Conservation (phyloP, 768 basidiomycete species). For the Tricholoma sp. region DNA sequence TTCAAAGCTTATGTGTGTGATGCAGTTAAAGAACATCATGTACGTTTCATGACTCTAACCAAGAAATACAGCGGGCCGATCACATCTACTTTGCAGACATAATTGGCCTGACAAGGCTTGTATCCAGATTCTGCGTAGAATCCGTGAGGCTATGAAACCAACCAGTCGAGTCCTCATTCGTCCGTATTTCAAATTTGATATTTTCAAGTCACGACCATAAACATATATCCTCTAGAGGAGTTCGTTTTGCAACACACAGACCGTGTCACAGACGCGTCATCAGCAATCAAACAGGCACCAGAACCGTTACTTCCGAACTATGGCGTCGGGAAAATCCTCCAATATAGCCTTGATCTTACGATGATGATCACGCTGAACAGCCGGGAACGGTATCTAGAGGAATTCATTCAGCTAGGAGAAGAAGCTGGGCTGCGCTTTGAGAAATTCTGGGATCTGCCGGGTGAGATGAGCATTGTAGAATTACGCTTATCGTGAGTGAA, state of each 20-base stretch:
- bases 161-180: constrained; percentile 28
- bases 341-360: constrained; percentile 40
- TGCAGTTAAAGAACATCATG: neutral
- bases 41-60: too few species aligned
- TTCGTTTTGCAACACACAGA: constrained; percentile 31
- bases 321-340: constrained; percentile 33
- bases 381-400: constrained; percentile 36
- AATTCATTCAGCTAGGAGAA: constrained; percentile 30
- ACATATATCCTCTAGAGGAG: too few species aligned
- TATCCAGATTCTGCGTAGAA: too few species aligned
- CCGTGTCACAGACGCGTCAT: too few species aligned
- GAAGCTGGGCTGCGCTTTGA: too few species aligned
- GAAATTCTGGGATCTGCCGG: too few species aligned
- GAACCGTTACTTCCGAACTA: constrained; percentile 45
- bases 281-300: constrained; percentile 30
- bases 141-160: constrained; percentile 22
- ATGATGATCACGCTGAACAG: constrained; percentile 40
- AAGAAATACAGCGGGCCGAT: too few species aligned
- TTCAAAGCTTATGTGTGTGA: too few species aligned
- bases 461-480: too few species aligned
- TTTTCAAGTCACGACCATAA: too few species aligned
- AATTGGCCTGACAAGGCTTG: constrained; percentile 34
- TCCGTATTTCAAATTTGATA: constrained; percentile 18
- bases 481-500: too few species aligned
- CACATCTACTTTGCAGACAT: constrained; percentile 24